A percentile compares a stretch with the other conserved stretches of the same genome.
Evolutionary conservation across 78 protist species (phyloP).

Genomic region (Polysphondylium violaceum): DNA sequence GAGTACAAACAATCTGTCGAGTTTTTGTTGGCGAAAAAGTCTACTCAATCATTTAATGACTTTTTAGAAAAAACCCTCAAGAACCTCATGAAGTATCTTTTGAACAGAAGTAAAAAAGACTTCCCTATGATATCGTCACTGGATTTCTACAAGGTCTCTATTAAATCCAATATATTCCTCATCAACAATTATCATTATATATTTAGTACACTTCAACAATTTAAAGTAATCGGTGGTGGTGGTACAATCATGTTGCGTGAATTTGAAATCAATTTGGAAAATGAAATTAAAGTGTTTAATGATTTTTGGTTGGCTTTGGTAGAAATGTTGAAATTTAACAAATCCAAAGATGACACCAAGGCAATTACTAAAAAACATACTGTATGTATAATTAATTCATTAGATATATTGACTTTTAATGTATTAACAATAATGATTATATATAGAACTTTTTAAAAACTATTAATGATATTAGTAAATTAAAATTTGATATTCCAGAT

Average conservation of each 20-base stretch:
- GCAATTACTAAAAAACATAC: constrained; percentile 47
- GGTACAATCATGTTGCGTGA: constrained; percentile 9
- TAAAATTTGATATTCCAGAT: constrained; percentile 73
- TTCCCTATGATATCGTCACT: constrained; percentile 14
- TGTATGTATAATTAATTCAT: constrained; percentile 3
- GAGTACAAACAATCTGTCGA: constrained; percentile 64
- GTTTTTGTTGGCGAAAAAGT: constrained; percentile 29
- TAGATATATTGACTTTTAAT: background rate
- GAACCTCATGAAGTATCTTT: constrained; percentile 32
- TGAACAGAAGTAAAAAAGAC: constrained; percentile 30
- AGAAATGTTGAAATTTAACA: constrained; percentile 1
- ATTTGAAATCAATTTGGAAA: constrained; percentile 37
- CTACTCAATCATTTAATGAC: constrained; percentile 18
- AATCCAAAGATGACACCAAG: constrained; percentile 37
- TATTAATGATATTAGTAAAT: constrained; percentile 45
- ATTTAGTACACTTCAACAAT: background rate
- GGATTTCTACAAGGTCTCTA: constrained; percentile 15
- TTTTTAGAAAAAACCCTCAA: constrained; percentile 52
- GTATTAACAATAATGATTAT: background rate
- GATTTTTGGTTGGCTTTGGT: constrained; percentile 36
- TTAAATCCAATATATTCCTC: constrained; percentile 30
- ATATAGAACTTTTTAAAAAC: constrained; percentile 47
- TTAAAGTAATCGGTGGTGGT: background rate
- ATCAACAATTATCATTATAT: constrained; percentile 59
- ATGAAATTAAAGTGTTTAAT: constrained; percentile 41